Base-by-base conservation (phyloP, 2,329 filamentous ascomycete genomes). In the Trichoderma sp. region DNA sequence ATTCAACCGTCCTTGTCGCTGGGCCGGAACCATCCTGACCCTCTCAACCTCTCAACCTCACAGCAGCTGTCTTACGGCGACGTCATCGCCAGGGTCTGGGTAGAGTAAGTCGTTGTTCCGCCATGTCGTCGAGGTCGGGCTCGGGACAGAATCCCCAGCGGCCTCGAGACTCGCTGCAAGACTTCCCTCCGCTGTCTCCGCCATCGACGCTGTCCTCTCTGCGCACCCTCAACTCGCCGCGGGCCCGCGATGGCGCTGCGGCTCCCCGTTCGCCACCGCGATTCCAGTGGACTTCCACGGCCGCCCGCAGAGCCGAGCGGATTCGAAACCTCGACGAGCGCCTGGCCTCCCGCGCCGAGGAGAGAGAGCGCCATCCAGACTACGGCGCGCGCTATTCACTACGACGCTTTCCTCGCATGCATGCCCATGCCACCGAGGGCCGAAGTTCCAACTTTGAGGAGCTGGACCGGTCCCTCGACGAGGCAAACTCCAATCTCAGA, bases 401-500 rank as follows among this genome's bases (percentile, higher is more conserved):
- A 67, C 77, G 77, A 57, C 76, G 76, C 64, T 71, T 70, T 56
- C 74, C 75, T 60, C 78, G 77, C 64, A 73, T 76, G 66, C 78
- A 78, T 53, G 72, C 43, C 12, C 56, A 58, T 21, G 68, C 74
- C 64, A 76, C 80, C 39, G 75, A 62, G 43, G 76, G 75, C 36
- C 71, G 75, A 26, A 61, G 79, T 21, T 51, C 72, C 65, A 80
- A 78, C 57, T 77, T 82, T 26, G 81, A 82, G 18, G 81, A 84
- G 56, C 75, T 83, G 8, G 80, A 83, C 65, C 80, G 81, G 47
- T 79, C 80, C 58, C 77, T 84, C 65, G 82, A 84, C 71, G 80
- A 83, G 74, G 81, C 82, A 61, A 85, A 85, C 76, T 80, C 83
- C 14, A 83, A 84, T 65, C 78, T 85, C 21, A 79, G 83, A 9